A percentile compares a stretch with the other conserved stretches of the same genome.
Evolutionary conservation across 129 eudicot genomes (phyloP).

Genomic region (Flaveria brownii): DNA sequence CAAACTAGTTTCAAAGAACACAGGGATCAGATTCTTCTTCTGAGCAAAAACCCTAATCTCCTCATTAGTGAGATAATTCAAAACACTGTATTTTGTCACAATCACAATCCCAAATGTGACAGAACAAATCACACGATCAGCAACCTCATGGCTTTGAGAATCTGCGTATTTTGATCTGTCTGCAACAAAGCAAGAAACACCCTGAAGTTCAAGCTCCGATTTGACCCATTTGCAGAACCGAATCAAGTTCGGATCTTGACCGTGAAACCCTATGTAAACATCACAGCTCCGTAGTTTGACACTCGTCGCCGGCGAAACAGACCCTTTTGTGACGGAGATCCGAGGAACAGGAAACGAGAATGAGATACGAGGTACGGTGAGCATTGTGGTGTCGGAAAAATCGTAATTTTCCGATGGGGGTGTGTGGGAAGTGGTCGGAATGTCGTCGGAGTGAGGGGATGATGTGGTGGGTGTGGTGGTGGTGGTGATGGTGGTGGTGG

Average conservation of each 20-base stretch:
- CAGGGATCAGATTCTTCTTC: slow-evolving; percentile 80
- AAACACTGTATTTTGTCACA: slow-evolving; percentile 49
- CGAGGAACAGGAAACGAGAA: slow-evolving; percentile 87
- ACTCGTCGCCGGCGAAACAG: slow-evolving; percentile 55
- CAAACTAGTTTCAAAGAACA: slow-evolving; percentile 60
- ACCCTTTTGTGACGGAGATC: slow-evolving; percentile 64
- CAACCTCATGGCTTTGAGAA: slow-evolving; percentile 81
- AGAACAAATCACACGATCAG: slow-evolving; percentile 81
- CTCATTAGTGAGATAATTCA: slow-evolving; percentile 61
- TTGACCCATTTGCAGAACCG: slow-evolving; percentile 84
- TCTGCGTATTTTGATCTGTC: slow-evolving; percentile 72
- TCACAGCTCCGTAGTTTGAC: slow-evolving; percentile 84
- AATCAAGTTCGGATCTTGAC: slow-evolving; percentile 62
- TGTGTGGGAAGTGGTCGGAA: slow-evolving; percentile 87
- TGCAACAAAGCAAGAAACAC: slow-evolving; percentile 82
- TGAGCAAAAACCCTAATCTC: slow-evolving; percentile 84
- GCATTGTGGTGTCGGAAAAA: slow-evolving; percentile 54
- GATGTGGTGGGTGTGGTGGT: slow-evolving; percentile 24
- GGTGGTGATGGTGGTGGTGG: slow-evolving; percentile 19
- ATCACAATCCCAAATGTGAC: slow-evolving; percentile 72
- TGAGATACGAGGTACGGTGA: slow-evolving; percentile 64
- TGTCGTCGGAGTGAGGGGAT: slow-evolving; percentile 60
- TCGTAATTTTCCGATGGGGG: slow-evolving; percentile 66
- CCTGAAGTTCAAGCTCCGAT: slow-evolving; percentile 88
- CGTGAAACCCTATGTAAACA: slow-evolving; percentile 75